Base-by-base conservation (phyloP, 75 land plant genomes). In the Pinus taeda region DNA sequence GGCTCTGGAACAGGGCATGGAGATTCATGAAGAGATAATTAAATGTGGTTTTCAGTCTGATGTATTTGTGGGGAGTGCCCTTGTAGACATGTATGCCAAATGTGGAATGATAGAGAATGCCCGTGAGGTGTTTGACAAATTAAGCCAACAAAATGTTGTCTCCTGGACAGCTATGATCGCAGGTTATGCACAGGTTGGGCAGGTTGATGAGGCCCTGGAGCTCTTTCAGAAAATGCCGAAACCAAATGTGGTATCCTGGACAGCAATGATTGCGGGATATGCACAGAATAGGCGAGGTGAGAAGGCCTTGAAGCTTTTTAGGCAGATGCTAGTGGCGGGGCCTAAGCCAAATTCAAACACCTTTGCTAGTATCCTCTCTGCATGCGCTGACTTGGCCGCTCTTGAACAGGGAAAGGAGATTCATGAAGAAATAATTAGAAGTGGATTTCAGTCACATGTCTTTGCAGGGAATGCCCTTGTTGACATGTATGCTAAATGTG, bases 231-330 rank as follows among this genome's bases (percentile, higher is more conserved):
- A 75, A 18, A 79, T 81, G 81, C 73, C 80, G 0, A 45, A 72
- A 26, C 83, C 64, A 39, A 80, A 88, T 78, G 72, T 78, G 13
- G 79, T 90, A 6, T 77, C 86, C 13, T 90, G 88, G 88, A 90
- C 83, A 83, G 89, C 82, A 3, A 81, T 90, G 71, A 85, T 90
- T 75, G 64, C 78, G 74, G 85, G 78, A 63, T 82, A 82, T 45
- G 85, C 78, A 21, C 88, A 88, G 18, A 81, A 83, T n/a, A 81
- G 81, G 29, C n/a, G 72, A 56, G 79, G 80, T 58, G 73, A 76
- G 30, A 83, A 88, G 73, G 92, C 90, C 4, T 57, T 88, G n/a
- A 65, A 71, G 59, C 79, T 90, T 2, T 90, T 88, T 60, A 18
- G 79, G 57, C 66, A 64, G 33, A 88, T 90, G 85, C 83, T 74